Percentiles rank a stretch among this genome's conserved stretches.
These are phyloP conservation scores for Massariosphaeria phaeospora DNA, from an alignment of 495 filamentous ascomycete species.

Conservation along the genomic window DNA sequence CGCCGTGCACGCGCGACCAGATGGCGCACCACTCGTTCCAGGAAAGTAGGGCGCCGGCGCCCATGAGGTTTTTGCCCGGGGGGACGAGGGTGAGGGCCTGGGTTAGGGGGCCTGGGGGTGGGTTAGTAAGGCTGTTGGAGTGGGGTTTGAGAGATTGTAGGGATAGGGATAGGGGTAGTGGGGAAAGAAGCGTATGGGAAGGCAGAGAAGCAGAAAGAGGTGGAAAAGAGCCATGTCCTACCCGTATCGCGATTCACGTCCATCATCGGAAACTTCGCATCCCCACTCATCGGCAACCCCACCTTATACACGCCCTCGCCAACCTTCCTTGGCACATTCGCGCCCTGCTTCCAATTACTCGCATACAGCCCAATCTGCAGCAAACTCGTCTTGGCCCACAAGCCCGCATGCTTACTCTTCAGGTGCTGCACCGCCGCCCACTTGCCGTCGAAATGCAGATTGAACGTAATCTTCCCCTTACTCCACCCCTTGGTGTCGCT, in stretches of 20 bases:
- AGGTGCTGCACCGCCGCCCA: slow-evolving; percentile 43
- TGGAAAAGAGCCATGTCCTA: not conserved
- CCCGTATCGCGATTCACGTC: slow-evolving; percentile 39
- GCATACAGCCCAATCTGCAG: slow-evolving; percentile 43
- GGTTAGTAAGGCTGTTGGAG: not conserved
- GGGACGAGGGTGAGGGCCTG: slow-evolving; percentile 35
- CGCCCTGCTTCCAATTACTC: slow-evolving; percentile 33
- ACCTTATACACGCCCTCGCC: slow-evolving; percentile 30
- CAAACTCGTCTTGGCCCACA: slow-evolving; percentile 44
- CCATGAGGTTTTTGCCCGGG: slow-evolving; percentile 38
- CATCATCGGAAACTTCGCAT: slow-evolving; percentile 33
- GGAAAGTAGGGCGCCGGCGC: slow-evolving; percentile 30
- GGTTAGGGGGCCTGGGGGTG: slow-evolving; percentile 30
- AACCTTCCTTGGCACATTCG: slow-evolving; percentile 12
- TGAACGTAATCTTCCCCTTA: slow-evolving; percentile 33
- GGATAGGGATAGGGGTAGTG: no score
- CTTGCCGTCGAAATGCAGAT: slow-evolving; percentile 39
- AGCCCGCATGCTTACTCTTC: slow-evolving; percentile 38
- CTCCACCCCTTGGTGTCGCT: slow-evolving; percentile 30
- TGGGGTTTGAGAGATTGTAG: no score
- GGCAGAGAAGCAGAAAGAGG: not conserved
- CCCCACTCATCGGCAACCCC: slow-evolving; percentile 6
- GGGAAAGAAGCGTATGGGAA: no score
- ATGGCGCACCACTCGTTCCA: slow-evolving; percentile 34
- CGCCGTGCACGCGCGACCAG: slow-evolving; percentile 28